Evolutionary conservation across 345 rosid species (phyloP).

Genomic region (Draba incana): DNA sequence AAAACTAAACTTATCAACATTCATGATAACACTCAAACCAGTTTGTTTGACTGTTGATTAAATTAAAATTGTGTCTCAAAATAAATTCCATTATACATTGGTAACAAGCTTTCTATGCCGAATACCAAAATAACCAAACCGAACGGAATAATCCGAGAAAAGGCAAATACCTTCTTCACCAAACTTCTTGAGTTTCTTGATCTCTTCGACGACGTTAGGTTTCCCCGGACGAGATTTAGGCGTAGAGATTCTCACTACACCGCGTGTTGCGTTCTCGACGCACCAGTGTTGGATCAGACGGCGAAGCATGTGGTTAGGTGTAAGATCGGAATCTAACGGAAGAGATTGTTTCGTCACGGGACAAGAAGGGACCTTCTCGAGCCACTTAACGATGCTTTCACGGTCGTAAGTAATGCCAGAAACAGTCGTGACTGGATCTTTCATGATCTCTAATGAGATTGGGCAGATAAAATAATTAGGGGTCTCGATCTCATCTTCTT

Average conservation of each 20-base stretch:
- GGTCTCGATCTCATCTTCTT: conserved; percentile 54
- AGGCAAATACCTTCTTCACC: conserved; percentile 21
- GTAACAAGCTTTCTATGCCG: neutral
- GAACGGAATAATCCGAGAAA: neutral
- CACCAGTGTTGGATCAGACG: conserved; percentile 77
- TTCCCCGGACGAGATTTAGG: conserved; percentile 55
- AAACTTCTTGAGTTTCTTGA: conserved; percentile 38
- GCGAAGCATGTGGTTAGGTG: conserved; percentile 79
- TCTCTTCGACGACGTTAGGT: conserved; percentile 44
- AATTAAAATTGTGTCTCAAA: no score
- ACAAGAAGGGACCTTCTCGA: conserved; percentile 48
- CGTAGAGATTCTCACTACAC: conserved; percentile 57
- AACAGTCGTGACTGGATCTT: conserved; percentile 72
- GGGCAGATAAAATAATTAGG: conserved; percentile 79
- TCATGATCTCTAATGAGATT: conserved; percentile 84
- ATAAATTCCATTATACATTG: no score
- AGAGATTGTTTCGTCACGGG: conserved; percentile 71
- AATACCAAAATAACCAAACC: neutral
- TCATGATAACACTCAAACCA: no score
- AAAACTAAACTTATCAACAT: no score
- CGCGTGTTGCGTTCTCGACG: conserved; percentile 53
- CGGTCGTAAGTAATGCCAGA: conserved; percentile 93
- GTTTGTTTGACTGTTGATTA: no score
- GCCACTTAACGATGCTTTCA: conserved; percentile 76
- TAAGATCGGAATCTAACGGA: conserved; percentile 59